Base-by-base conservation (phyloP, 768 basidiomycete genomes). In the Auriscalpium microsporum region DNA sequence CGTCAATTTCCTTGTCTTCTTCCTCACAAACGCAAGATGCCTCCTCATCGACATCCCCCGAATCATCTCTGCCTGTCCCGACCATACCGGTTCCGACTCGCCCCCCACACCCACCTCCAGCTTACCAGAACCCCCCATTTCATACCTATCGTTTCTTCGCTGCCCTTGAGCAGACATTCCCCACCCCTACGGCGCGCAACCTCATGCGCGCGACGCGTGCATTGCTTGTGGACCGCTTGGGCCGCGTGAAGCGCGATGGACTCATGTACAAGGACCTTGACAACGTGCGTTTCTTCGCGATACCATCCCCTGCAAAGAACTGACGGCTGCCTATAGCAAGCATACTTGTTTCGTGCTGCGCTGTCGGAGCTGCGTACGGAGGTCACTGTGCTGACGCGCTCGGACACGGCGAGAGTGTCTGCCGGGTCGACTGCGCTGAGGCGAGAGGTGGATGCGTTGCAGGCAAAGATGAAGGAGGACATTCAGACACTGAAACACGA, bases 401-500 rank as follows among this genome's bases (percentile, higher is more conserved):
- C 91, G 61, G 94, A 95, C 64, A 84, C 82, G 42, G 82, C 90
- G 11, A 75, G 86, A n/a, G 81, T 97, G 56, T 78, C 84, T n/a
- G 77, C 90, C 0, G 75, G 86, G 38, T 83, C 86, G 3, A 71
- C 82, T n/a, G 82, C 86, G 4, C 76, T 95, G 16, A 80, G 93
- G 56, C 75, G 92, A 58, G 96, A 98, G 45, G 84, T 93, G 13
- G 95, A 99, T 64, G 72, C 77, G 3, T 69, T 97, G 47, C 83
- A 87, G 63, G 84, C 87, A 44, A 94, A 90, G 72, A 87, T 99
- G 83, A 95, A 94, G 72, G 93, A 96, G 68, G 91, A 94, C 59
- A 72, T 98, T 21, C 83, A 80, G 14, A 87, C 80, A 46, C 75
- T 99, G 62, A 93, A 90, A 70, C 94, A 97, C 65, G 94, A 98